phyloP scores from a whole-genome alignment of 345 rosid genomes.

The Eucalyptus leucophloia region DNA sequence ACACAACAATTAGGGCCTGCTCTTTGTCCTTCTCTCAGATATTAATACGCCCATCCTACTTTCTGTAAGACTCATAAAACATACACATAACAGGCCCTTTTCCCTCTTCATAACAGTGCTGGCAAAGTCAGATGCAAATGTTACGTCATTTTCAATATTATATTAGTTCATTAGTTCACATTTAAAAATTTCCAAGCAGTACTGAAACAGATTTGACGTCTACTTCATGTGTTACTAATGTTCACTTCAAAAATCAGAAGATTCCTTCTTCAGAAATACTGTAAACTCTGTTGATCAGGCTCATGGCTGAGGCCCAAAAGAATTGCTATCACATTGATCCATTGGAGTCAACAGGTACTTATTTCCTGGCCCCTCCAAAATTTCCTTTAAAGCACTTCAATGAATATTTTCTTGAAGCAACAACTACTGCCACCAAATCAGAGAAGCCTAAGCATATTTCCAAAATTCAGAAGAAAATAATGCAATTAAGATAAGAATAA shows the following conservation, averaged over 20 bases:
- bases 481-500: neutral
- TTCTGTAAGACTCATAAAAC: neutral
- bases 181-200: neutral
- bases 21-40: neutral
- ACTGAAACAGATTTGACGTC: neutral
- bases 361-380: neutral
- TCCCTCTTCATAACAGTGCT: neutral
- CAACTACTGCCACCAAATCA: neutral
- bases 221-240: neutral
- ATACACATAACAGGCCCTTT: neutral
- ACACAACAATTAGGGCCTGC: neutral
- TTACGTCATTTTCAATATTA: neutral
- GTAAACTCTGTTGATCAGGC: neutral
- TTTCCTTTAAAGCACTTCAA: neutral
- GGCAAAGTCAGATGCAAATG: neutral
- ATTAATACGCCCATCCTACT: neutral
- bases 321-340: neutral
- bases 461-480: neutral
- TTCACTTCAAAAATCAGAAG: neutral
- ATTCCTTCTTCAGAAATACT: neutral
- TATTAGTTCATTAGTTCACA: neutral
- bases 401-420: neutral
- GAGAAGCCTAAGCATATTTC: neutral
- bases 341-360: neutral
- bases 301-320: neutral